Conservation (phyloP, 116 monocot species). For the Papilionanthe hybrid region DNA sequence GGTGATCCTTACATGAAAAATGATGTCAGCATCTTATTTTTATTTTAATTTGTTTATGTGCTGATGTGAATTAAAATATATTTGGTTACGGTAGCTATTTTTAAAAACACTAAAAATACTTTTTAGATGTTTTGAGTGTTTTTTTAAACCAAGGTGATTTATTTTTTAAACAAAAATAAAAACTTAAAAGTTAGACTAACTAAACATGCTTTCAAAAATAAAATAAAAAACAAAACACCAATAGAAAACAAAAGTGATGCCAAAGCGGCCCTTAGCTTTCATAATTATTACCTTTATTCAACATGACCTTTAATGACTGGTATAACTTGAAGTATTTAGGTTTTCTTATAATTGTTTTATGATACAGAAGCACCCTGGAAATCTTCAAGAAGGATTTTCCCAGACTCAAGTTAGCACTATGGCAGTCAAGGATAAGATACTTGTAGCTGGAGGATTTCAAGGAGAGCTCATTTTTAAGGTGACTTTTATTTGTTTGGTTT, state of each 20-base stretch:
- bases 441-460: constrained; percentile 63
- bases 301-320: background rate
- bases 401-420: constrained; percentile 66
- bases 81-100: no score
- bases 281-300: background rate
- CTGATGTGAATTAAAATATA: no score
- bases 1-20: constrained; percentile 22
- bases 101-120: no score
- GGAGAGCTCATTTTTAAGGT: constrained; percentile 25
- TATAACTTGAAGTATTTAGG: background rate
- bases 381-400: constrained; percentile 52
- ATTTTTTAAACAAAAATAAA: no score
- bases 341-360: background rate
- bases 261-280: background rate
- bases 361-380: constrained; percentile 60
- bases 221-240: no score
- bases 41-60: background rate
- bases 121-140: no score
- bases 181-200: no score
- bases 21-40: background rate
- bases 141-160: no score
- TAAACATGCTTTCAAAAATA: no score
- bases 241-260: no score
- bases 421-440: constrained; percentile 56
- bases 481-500: background rate